Base-by-base conservation (phyloP, 805 yeast genomes). In the Teunomyces funiuensis region DNA sequence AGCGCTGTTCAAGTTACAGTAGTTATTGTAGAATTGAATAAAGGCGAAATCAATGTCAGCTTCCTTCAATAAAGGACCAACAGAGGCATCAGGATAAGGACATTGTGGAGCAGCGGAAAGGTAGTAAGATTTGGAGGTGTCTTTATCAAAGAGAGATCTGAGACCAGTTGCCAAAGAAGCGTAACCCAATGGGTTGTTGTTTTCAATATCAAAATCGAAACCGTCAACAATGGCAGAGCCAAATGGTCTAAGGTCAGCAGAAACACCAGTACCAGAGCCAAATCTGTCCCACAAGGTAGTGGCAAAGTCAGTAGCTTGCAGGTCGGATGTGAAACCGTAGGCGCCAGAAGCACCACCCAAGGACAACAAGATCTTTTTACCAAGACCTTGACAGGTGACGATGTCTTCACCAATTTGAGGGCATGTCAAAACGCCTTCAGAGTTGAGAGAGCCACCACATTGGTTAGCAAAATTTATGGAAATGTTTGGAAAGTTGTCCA, bases 101-200 rank as follows among this genome's bases (percentile, higher is more conserved):
- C 97, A 90, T 68, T 88, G 96, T 15, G 97, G 97, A 47, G 97
- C 91, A 50, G 96, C 96, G 40, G 95, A 80, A 33, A 88, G 67
- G 60, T 83, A 86, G 67, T 82, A 86, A 20, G 64, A 53, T 63
- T 82, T 85, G 36, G 84, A 71, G 13, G 50, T 4, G 42, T 58
- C 61, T 1, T 22, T 16, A 6, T 41, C 33, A 29, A 51, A 59
- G 17, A 43, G 39, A 6, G 40, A 15, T 40, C 53, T 51, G 22
- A 59, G 51, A 29, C 70, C 64, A 0, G 59, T 77, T 19, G 69
- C 77, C 43, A 77, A 63, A 3, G 79, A 77, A 27, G 79, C 76
- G 55, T 83, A 85, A n/a, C 96, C 96, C 1, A 70, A 66, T 38
- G 74, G 72, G 43, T 71, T 61, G 40, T 69, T 71, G 57, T 79